These are phyloP conservation scores for Daldinia sp. DNA, from an alignment of 2,329 filamentous ascomycete genomes.

Conservation along the genomic window DNA sequence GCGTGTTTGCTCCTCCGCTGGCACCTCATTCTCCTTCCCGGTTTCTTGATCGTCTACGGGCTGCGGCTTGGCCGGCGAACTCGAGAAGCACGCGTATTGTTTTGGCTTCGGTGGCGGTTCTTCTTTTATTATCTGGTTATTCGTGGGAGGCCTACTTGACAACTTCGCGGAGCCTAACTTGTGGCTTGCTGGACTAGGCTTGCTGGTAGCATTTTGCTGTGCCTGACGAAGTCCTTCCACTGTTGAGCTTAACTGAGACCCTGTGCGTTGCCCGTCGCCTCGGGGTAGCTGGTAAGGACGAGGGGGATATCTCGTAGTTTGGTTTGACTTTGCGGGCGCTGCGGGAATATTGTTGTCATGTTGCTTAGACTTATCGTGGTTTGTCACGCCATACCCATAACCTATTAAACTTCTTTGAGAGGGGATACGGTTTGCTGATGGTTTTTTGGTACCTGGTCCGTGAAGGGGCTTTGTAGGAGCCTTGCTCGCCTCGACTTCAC, in stretches of 20 bases:
- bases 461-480: slow-evolving; percentile 42
- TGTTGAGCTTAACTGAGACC: slow-evolving; percentile 20
- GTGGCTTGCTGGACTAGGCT: slow-evolving; percentile 53
- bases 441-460: slow-evolving; percentile 36
- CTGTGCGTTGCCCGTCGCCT: slow-evolving; percentile 35
- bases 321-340: slow-evolving; percentile 13
- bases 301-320: slow-evolving; percentile 17
- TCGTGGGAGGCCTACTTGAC: slow-evolving; percentile 51
- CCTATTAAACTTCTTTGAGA: slow-evolving; percentile 50
- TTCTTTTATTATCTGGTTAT: slow-evolving; percentile 38
- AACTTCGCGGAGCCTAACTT: slow-evolving; percentile 57
- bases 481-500: slow-evolving; percentile 53
- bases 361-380: slow-evolving; percentile 50
- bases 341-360: slow-evolving; percentile 10
- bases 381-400: slow-evolving; percentile 50
- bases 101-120: slow-evolving; percentile 53
- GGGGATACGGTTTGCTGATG: slow-evolving; percentile 43
- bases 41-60: slow-evolving; percentile 36
- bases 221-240: slow-evolving; percentile 22
- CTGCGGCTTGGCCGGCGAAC: slow-evolving; percentile 59
- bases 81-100: slow-evolving; percentile 69
- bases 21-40: slow-evolving; percentile 48
- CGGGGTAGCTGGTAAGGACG: slow-evolving; percentile 45
- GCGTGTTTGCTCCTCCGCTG: slow-evolving; percentile 52
- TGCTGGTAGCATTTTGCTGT: slow-evolving; percentile 45